Evolutionary conservation across 176 grass and related monocot genomes (phyloP).

Genomic region (Avena eriantha): DNA sequence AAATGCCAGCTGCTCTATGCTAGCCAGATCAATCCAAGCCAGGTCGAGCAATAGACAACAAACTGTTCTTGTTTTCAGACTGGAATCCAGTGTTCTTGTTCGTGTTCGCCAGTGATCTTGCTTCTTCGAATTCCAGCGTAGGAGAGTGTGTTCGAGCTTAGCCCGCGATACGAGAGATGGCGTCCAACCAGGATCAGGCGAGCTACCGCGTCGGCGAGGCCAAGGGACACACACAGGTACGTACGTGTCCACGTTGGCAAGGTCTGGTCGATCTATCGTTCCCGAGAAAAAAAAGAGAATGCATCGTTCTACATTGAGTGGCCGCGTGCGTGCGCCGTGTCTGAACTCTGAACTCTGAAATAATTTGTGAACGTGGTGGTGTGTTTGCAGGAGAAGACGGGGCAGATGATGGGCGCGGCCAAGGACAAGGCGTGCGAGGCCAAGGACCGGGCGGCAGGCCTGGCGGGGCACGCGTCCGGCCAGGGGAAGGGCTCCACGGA

Average conservation of each 20-base stretch:
- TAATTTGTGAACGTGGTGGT: too few species aligned
- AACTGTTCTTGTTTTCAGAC: not conserved
- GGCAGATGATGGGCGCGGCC: slow-evolving; percentile 25
- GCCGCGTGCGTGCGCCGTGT: too few species aligned
- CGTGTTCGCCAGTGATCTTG: not conserved
- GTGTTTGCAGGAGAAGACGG: slow-evolving; percentile 38
- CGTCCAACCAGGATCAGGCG: slow-evolving; percentile 45
- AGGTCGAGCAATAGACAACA: not conserved
- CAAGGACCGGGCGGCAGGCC: slow-evolving; percentile 23
- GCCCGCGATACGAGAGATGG: slow-evolving; percentile 32
- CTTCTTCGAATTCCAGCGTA: too few species aligned
- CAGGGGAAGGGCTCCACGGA: slow-evolving; percentile 28
- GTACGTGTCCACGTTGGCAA: too few species aligned
- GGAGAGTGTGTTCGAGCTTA: not conserved
- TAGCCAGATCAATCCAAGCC: not conserved
- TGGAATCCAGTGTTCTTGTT: not conserved
- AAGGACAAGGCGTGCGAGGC: slow-evolving; percentile 48
- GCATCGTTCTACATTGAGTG: too few species aligned
- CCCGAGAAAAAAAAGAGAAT: too few species aligned
- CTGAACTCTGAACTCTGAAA: too few species aligned
- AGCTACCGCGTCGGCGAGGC: slow-evolving; percentile 52
- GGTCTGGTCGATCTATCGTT: too few species aligned
- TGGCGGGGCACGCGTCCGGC: slow-evolving; percentile 1
- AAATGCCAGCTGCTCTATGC: not conserved
- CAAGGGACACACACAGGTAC: slow-evolving; percentile 61